Base-by-base conservation (phyloP, 1,284 basidiomycete genomes). In the Omphalotus olearius region DNA sequence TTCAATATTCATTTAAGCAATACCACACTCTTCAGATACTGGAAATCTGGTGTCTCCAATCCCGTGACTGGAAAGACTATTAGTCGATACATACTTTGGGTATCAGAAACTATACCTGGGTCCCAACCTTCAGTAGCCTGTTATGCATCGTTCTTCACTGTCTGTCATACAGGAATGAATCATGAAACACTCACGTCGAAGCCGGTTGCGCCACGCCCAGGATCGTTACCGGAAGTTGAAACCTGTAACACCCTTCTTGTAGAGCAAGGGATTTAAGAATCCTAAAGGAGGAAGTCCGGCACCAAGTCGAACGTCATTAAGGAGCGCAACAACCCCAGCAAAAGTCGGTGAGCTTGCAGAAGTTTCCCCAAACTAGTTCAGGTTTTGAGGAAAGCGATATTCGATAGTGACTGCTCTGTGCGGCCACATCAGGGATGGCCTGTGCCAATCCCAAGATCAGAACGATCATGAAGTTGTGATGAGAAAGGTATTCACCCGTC, bases 351-450 rank as follows among this genome's bases (percentile, higher is more conserved):
- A 60, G 2, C 78, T 64, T 0, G 78, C 79, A 1, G 79, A 82
- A 1, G 83, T 51, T n/a, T 28, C 50, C 52, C 1, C 53, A 64
- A 18, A 68, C 66, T 2, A 60, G 59, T 3, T 23, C 50, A 1
- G 62, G 38, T 1, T 35, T 7, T 6, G 73, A 74, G 41, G 60
- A 47, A 41, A 64, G 61, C 58, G 66, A 70, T 42, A 79, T 66
- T 10, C 64, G 60, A 67, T 73, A 79, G 39, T 64, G 61, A 28
- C 63, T 57, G 3, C 74, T 75, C 60, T 83, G 81, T 0, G 83
- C 83, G 1, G 84, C 68, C 6, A 88, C 78, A 50, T 88, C 85
- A 1, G 85, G 85, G 55, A 72, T 67, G 4, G 61, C 79, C 78
- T 81, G 50, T 10, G n/a, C n/a, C 1, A 40, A 50, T 18, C 10